phyloP scores from a whole-genome alignment of 805 yeast genomes.

The Yarrowia yakushimensis region DNA sequence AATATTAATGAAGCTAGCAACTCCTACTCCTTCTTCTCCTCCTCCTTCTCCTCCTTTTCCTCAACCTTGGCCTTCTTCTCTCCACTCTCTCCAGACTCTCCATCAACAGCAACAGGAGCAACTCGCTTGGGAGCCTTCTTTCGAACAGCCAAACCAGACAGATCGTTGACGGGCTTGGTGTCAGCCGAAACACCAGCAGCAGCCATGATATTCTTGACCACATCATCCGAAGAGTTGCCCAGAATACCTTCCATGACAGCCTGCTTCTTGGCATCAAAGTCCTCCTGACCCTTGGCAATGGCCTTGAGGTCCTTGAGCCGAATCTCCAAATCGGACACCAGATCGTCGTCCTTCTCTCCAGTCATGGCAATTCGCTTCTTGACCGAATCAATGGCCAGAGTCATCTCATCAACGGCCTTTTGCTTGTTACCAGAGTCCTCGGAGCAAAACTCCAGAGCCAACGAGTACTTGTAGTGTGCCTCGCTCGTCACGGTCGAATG shows the following conservation, averaged over 20 bases:
- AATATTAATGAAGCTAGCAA: background rate
- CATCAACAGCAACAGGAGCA: constrained; percentile 25
- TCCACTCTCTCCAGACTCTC: background rate
- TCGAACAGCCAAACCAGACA: constrained; percentile 11
- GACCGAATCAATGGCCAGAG: constrained; percentile 51
- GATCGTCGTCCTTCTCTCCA: constrained; percentile 41
- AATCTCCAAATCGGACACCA: constrained; percentile 37
- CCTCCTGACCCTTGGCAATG: constrained; percentile 11
- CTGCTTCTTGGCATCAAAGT: constrained; percentile 59
- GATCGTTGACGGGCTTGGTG: background rate
- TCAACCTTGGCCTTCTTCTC: constrained; percentile 11
- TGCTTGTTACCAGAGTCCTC: constrained; percentile 48
- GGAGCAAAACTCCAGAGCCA: constrained; percentile 70
- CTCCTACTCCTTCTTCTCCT: background rate
- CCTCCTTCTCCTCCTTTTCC: background rate
- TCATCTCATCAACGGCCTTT: constrained; percentile 54
- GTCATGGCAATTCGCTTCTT: constrained; percentile 41
- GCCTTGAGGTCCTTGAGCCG: constrained; percentile 33
- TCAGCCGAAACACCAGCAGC: background rate
- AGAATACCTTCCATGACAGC: constrained; percentile 85
- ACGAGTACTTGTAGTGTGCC: constrained; percentile 73
- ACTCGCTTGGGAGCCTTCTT: constrained; percentile 23
- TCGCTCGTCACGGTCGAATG: constrained; percentile 63
- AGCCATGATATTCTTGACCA: constrained; percentile 1
- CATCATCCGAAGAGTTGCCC: constrained; percentile 50